Percentiles rank a stretch among this genome's conserved stretches.
phyloP scores from a whole-genome alignment of 164 flowering plant genomes.

The Umbilicus rupestris region DNA sequence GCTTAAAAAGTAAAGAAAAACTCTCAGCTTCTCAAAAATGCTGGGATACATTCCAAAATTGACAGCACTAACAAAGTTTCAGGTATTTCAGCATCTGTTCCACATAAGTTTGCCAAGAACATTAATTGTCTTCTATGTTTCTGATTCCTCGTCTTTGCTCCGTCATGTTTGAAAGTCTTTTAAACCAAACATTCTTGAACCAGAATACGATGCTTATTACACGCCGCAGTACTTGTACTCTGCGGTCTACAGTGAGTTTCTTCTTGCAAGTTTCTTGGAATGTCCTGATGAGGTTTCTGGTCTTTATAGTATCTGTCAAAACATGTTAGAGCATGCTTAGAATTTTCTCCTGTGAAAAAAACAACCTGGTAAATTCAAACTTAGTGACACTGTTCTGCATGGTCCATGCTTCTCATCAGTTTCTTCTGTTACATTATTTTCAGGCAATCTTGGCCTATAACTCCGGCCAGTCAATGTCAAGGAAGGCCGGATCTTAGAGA shows the following conservation, averaged over 20 bases:
- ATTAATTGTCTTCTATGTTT: not conserved
- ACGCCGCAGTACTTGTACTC: too few species aligned
- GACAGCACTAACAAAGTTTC: not conserved
- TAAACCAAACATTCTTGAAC: not conserved
- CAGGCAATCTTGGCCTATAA: not conserved
- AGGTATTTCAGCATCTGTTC: not conserved
- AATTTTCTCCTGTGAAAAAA: not conserved
- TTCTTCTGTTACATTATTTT: not conserved
- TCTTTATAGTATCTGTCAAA: not conserved
- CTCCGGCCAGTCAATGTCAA: not conserved
- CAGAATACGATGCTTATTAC: not conserved
- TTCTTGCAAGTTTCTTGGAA: not conserved
- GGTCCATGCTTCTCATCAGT: not conserved
- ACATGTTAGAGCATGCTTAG: not conserved
- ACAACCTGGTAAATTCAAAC: not conserved
- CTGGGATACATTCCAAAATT: constrained; percentile 1
- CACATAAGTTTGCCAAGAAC: not conserved
- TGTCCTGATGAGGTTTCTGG: not conserved
- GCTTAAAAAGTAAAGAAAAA: not conserved
- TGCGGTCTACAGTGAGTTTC: too few species aligned
- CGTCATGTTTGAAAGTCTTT: not conserved
- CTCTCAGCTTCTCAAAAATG: not conserved
- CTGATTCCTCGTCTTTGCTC: not conserved
- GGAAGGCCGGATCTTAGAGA: not conserved
- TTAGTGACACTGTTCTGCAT: not conserved